These are phyloP conservation scores for Pisolithus orientalis DNA, from an alignment of 768 basidiomycete species.

Conservation along the genomic window DNA sequence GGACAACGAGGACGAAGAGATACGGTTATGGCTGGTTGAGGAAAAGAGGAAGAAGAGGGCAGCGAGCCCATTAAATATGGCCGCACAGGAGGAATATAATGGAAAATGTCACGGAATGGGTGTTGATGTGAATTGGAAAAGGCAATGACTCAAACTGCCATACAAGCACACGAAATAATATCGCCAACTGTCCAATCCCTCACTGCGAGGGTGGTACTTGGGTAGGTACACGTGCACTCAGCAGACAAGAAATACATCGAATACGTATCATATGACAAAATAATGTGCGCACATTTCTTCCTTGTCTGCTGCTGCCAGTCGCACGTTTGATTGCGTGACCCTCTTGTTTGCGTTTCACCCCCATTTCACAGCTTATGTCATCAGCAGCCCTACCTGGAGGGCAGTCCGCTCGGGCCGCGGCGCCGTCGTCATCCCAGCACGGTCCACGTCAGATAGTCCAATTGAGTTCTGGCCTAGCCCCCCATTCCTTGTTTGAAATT, in stretches of 20 bases:
- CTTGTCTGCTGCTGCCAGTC: background rate
- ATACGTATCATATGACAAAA: background rate
- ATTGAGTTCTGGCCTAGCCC: background rate
- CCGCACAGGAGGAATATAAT: slow-evolving; percentile 28
- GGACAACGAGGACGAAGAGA: background rate
- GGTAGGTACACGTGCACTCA: slow-evolving; percentile 1
- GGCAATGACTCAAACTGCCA: slow-evolving; percentile 28
- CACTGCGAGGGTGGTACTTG: background rate
- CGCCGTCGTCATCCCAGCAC: background rate
- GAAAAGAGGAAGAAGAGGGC: slow-evolving; percentile 15
- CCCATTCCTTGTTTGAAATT: background rate
- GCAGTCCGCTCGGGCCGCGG: background rate
- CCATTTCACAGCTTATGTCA: background rate
- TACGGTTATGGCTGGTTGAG: slow-evolving; percentile 4
- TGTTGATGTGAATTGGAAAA: slow-evolving; percentile 17
- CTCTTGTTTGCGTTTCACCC: background rate
- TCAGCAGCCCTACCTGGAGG: background rate
- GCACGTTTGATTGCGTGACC: slow-evolving; percentile 14
- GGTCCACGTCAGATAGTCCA: background rate
- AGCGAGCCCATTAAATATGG: slow-evolving; percentile 28
- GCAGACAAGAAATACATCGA: background rate
- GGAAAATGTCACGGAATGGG: slow-evolving; percentile 30
- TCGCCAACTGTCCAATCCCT: slow-evolving; percentile 1
- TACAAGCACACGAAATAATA: slow-evolving; percentile 6
- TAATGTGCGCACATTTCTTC: background rate